These are phyloP conservation scores for Aspergillus homomorphus DNA, from an alignment of 495 filamentous ascomycete species.

Conservation along the genomic window DNA sequence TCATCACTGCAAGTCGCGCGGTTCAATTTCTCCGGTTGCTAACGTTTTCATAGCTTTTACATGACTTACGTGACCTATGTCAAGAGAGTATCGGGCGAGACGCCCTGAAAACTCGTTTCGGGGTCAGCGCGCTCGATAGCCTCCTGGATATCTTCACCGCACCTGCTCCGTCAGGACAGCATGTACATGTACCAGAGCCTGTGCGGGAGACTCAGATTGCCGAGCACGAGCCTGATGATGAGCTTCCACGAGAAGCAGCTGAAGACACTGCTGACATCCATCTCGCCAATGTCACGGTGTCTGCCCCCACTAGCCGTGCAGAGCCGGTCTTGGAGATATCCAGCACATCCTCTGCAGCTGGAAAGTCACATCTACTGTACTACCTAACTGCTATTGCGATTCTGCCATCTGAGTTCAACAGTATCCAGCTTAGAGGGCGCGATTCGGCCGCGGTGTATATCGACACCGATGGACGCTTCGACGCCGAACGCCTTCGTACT, in stretches of 20 bases:
- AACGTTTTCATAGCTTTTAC: constrained; percentile 55
- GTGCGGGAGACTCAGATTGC: background rate
- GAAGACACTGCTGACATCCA: constrained; percentile 10
- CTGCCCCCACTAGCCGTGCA: constrained; percentile 23
- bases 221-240: background rate
- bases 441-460: constrained; percentile 62
- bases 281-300: constrained; percentile 4
- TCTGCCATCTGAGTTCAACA: constrained; percentile 45
- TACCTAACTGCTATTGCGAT: constrained; percentile 59
- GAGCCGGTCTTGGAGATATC: constrained; percentile 56
- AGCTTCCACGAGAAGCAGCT: constrained; percentile 5
- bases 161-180: constrained; percentile 2
- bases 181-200: constrained; percentile 3
- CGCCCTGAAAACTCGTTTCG: constrained; percentile 26
- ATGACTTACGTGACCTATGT: constrained; percentile 35
- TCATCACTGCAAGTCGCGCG: too few species aligned
- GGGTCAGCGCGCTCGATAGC: constrained; percentile 47
- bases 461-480: constrained; percentile 68
- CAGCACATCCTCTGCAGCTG: constrained; percentile 51
- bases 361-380: constrained; percentile 67
- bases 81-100: constrained; percentile 5
- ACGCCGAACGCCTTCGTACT: constrained; percentile 51
- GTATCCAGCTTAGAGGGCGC: constrained; percentile 41
- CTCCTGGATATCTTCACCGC: constrained; percentile 46
- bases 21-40: too few species aligned